Conservation (phyloP, 2,329 filamentous ascomycete genomes). For the Metarhizium robertsii region DNA sequence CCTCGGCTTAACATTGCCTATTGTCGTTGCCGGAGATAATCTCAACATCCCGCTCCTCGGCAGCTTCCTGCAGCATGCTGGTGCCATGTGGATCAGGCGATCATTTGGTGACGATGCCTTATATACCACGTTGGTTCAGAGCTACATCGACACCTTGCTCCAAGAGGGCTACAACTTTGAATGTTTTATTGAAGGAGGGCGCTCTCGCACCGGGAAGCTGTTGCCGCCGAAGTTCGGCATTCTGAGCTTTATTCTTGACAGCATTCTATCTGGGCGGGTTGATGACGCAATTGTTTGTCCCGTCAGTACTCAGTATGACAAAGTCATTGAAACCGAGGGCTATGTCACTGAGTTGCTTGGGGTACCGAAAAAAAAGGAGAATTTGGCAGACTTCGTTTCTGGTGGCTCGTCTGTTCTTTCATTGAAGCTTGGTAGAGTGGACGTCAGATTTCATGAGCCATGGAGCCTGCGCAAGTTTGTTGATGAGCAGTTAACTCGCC, state of each 20-base stretch:
- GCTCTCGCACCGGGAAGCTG: conserved; percentile 88
- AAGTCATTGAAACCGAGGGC: conserved; percentile 94
- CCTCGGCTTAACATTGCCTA: conserved; percentile 77
- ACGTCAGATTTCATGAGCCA: conserved; percentile 91
- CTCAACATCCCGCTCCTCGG: conserved; percentile 89
- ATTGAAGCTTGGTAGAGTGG: conserved; percentile 79
- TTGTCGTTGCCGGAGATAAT: conserved; percentile 92
- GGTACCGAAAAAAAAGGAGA: conserved; percentile 92
- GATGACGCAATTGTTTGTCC: conserved; percentile 90
- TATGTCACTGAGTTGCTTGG: conserved; percentile 93
- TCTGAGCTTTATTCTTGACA: conserved; percentile 82
- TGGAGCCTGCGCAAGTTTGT: conserved; percentile 86
- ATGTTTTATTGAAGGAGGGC: conserved; percentile 93
- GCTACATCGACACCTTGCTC: conserved; percentile 87
- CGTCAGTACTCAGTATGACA: conserved; percentile 96
- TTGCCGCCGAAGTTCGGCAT: conserved; percentile 94
- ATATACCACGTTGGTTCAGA: conserved; percentile 87
- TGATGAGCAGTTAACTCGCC: conserved; percentile 56
- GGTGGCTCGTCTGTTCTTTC: conserved; percentile 78
- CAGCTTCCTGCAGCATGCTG: conserved; percentile 86
- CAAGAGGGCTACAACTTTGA: conserved; percentile 91
- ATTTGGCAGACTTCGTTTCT: conserved; percentile 79
- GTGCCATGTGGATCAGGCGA: conserved; percentile 91
- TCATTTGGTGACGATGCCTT: conserved; percentile 87
- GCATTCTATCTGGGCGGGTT: conserved; percentile 76